Evolutionary conservation across 176 grass and related monocot genomes (phyloP).

Genomic region (Thinopyrum elongatum): DNA sequence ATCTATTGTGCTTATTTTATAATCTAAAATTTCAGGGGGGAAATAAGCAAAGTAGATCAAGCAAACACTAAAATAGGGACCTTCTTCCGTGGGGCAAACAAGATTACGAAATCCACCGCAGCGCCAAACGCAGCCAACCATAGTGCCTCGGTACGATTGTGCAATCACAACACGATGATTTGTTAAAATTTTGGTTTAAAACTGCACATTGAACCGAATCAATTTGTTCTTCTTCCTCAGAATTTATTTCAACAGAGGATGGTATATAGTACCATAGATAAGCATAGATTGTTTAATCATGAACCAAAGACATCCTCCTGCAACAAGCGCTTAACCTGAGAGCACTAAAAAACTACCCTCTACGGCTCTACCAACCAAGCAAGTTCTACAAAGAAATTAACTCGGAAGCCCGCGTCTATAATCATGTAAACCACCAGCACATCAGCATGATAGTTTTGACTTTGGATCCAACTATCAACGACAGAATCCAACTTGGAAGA

Average conservation of each 20-base stretch:
- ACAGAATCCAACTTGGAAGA: background rate
- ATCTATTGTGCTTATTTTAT: too few relatives aligned
- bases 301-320: background rate
- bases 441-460: background rate
- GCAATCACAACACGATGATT: background rate
- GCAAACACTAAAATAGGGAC: too few relatives aligned
- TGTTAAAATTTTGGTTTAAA: background rate
- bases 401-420: background rate
- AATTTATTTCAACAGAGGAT: constrained; percentile 19
- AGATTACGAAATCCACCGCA: background rate
- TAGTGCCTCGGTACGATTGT: background rate
- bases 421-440: background rate
- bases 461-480: background rate
- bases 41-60: too few relatives aligned
- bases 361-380: background rate
- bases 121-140: background rate
- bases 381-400: background rate
- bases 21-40: too few relatives aligned
- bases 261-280: background rate
- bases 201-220: background rate
- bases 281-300: background rate
- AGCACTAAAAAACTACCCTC: background rate
- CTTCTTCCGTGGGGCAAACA: too few relatives aligned
- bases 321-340: background rate
- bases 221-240: background rate